Percentiles rank a stretch among this genome's conserved stretches.
Evolutionary conservation across 1,284 basidiomycete species (phyloP).

Genomic region (Ustilago trichophora): DNA sequence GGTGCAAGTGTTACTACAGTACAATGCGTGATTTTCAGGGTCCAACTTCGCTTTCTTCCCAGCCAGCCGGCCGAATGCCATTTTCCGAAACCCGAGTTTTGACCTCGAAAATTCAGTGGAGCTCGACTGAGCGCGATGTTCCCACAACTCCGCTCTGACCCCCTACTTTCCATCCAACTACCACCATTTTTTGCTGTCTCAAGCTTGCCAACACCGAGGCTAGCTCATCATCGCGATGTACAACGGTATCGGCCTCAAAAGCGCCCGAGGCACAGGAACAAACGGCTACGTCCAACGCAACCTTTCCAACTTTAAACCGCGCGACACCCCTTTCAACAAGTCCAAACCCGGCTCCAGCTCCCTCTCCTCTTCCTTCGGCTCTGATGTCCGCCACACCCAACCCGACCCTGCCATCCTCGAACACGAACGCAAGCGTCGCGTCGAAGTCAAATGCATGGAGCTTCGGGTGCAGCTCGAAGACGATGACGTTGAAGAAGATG

Average conservation of each 20-base stretch:
- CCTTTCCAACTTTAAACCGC: constrained; percentile 78
- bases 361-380: constrained; percentile 2
- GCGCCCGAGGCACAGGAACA: constrained; percentile 60
- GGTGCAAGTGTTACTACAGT: no score
- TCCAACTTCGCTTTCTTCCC: no score
- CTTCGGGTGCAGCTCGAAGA: constrained; percentile 89
- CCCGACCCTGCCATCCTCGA: constrained; percentile 95
- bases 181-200: no score
- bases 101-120: no score
- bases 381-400: constrained; percentile 64
- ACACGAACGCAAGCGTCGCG: constrained; percentile 90
- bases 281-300: constrained; percentile 79
- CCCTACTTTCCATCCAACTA: no score
- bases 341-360: neutral
- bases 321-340: constrained; percentile 72
- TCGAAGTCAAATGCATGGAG: constrained; percentile 92
- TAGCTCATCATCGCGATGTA: no score
- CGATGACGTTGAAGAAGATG: constrained; percentile 84
- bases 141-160: no score
- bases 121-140: no score
- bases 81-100: constrained; percentile 12
- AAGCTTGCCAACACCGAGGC: no score
- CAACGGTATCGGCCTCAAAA: constrained; percentile 65
- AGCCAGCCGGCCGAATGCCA: constrained; percentile 1
- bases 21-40: no score